Evolutionary conservation across 2,329 filamentous ascomycete species (phyloP).

Genomic region (Emergomyces pasteurianus): DNA sequence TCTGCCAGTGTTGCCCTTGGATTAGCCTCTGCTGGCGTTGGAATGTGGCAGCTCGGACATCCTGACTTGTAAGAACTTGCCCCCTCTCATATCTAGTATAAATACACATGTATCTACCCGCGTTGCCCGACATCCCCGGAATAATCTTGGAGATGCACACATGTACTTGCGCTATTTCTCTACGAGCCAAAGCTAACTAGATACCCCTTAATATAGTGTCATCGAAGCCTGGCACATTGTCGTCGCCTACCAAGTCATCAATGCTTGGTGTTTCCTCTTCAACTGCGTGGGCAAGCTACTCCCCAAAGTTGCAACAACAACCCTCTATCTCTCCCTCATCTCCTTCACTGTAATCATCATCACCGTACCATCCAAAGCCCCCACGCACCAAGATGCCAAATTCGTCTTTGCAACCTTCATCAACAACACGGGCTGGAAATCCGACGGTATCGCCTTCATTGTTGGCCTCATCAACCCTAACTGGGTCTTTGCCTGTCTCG

Average conservation of each 20-base stretch:
- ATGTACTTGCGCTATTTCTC: not conserved
- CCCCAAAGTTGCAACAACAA: conserved; percentile 30
- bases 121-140: not conserved
- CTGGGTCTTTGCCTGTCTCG: conserved; percentile 40
- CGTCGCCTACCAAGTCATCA: conserved; percentile 37
- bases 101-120: not conserved
- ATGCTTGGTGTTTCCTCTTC: conserved; percentile 39
- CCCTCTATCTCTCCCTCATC: conserved; percentile 36
- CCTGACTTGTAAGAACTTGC: conserved; percentile 37
- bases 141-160: too few species aligned
- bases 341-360: conserved; percentile 40
- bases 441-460: conserved; percentile 39
- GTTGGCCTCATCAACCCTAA: conserved; percentile 41
- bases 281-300: conserved; percentile 32
- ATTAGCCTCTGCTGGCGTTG: conserved; percentile 37
- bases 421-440: conserved; percentile 39
- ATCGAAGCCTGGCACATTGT: conserved; percentile 27
- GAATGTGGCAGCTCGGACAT: conserved; percentile 41
- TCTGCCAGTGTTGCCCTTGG: conserved; percentile 41
- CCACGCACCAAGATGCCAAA: conserved; percentile 32
- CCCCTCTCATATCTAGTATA: not conserved
- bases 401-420: conserved; percentile 43
- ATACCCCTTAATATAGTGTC: conserved; percentile 14
- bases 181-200: not conserved
- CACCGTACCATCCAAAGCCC: conserved; percentile 34